Percentiles rank a stretch among this genome's conserved stretches.
phyloP scores from a whole-genome alignment of 83 land plant species.

The Diphasiastrum complanatum region DNA sequence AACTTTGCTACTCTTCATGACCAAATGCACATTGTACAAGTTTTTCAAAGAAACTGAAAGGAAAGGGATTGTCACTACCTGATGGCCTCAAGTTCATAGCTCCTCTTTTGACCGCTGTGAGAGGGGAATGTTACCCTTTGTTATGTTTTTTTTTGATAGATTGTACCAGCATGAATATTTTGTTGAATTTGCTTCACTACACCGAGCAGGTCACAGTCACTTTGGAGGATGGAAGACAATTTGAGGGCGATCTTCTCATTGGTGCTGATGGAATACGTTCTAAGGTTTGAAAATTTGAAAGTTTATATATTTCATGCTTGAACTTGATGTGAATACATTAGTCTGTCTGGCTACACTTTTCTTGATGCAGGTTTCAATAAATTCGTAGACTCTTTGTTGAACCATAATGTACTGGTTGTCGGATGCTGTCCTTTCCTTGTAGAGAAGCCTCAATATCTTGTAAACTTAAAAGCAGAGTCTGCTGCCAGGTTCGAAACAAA shows the following conservation, averaged over 20 bases:
- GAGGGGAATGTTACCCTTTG: no score
- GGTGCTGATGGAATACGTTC: conserved; percentile 98
- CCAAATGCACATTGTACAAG: background rate
- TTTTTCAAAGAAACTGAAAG: no score
- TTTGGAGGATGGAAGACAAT: conserved; percentile 68
- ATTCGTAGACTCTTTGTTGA: no score
- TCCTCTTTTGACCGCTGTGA: no score
- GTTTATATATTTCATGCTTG: background rate
- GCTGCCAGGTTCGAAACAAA: conserved; percentile 55
- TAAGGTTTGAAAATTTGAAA: conserved; percentile 38
- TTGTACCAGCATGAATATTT: no score
- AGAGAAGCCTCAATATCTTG: background rate
- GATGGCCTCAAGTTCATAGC: no score
- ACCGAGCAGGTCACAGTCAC: conserved; percentile 66
- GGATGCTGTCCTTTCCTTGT: background rate
- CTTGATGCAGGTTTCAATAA: no score
- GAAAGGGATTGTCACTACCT: no score
- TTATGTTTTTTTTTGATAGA: no score
- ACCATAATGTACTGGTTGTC: background rate
- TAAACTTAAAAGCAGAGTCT: no score
- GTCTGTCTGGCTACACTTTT: background rate
- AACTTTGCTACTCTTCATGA: background rate
- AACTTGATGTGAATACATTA: background rate
- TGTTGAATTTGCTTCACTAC: no score
- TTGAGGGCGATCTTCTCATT: conserved; percentile 80